phyloP scores from a whole-genome alignment of 169 alveolate genomes.

The Cryptosporidium andersoni region DNA sequence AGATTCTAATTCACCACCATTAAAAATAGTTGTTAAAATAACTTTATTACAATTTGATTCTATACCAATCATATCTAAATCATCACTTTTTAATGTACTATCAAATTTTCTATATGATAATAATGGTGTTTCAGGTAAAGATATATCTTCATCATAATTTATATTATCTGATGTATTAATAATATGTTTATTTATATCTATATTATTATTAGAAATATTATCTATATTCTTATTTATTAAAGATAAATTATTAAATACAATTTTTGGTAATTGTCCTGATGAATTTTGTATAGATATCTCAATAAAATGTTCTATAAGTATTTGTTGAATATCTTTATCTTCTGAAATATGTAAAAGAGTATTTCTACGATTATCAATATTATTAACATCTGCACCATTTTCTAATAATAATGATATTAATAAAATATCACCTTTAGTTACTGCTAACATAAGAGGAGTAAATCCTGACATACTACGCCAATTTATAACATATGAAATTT shows the following conservation, averaged over 20 bases:
- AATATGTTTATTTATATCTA: not conserved
- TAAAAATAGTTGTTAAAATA: constrained; percentile 21
- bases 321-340: constrained; percentile 20
- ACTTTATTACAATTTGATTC: constrained; percentile 30
- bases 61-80: not conserved
- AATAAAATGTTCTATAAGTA: constrained; percentile 23
- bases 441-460: constrained; percentile 19
- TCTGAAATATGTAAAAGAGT: constrained; percentile 41
- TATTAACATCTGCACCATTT: constrained; percentile 32
- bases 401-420: constrained; percentile 30
- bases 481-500: constrained; percentile 11
- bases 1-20: constrained; percentile 50
- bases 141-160: not conserved
- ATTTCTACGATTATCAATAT: constrained; percentile 57
- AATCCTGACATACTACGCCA: constrained; percentile 29
- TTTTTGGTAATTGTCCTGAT: constrained; percentile 45
- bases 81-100: not conserved
- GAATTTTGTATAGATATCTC: constrained; percentile 8
- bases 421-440: constrained; percentile 12
- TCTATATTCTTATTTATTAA: constrained; percentile 3
- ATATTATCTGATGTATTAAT: not conserved
- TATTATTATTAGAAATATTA: constrained; percentile 1
- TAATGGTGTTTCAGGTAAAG: constrained; percentile 18
- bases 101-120: not conserved
- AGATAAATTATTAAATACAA: not conserved